Base-by-base conservation (phyloP, 108 stramenopile genomes). In the Cyclotella choctawhatcheeana region DNA sequence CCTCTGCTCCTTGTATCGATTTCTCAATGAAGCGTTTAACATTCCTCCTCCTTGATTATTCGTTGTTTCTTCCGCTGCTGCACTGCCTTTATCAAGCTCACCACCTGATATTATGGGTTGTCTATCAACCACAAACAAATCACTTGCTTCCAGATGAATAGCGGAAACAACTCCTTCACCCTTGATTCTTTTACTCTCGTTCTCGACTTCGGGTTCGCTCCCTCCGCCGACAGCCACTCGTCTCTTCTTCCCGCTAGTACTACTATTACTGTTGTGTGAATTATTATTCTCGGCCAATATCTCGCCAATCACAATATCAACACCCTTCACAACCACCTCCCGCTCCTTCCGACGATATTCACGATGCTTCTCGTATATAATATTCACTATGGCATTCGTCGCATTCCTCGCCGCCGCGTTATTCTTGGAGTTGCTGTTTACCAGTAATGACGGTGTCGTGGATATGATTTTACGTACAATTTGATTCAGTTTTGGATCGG, bases 261-360 rank as follows among this genome's bases (percentile, higher is more conserved):
- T 37, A 48, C n/a, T 40, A 31, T 33, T 52, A 27, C 43, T 58
- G 44, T 25, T 16, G 61, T 29, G 30, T 54, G 58, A 22, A 24
- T 30, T 51, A 37, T 12, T 50, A 21, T 29, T 77, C 10, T 26
- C 44, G 20, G 37, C 45, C 47, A 27, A 35, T 30, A 27, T 59
- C 73, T 65, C 47, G 18, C 21, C 22, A 93, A 64, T 18, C 75
- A 76, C 5, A 48, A 33, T 63, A 51, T 90, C 86, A 6, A 90
- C 86, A 18, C 87, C 76, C 0, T 63, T 59, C 29, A 78, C 71
- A 10, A 92, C 61, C 62, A 65, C 65, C 6, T 64, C 60, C 0
- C 51, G 25, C 33, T 89, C 86, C 59, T 89, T 92, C n/a, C 90
- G 71, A 75, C 82, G 81, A 64, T 92, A 92, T 59, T 92, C 90